These are phyloP conservation scores for Chaetoscypha palmicola DNA, from an alignment of 2,329 filamentous ascomycete species.

Conservation along the genomic window DNA sequence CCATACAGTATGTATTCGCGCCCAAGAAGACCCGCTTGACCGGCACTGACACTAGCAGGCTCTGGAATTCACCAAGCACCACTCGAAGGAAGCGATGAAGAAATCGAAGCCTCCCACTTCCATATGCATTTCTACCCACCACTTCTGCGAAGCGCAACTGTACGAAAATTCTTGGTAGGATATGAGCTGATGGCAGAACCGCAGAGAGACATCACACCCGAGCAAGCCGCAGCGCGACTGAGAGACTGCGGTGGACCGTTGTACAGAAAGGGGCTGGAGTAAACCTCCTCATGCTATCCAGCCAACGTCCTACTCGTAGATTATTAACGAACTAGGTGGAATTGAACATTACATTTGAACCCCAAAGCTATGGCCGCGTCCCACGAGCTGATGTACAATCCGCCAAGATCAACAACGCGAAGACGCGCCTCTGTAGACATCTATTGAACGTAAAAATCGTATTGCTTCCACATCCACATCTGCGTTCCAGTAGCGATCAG, in stretches of 20 bases:
- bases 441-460: slow-evolving; percentile 56
- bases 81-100: slow-evolving; percentile 70
- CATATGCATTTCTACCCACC: slow-evolving; percentile 99
- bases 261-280: slow-evolving; percentile 56
- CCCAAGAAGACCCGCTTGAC: background rate
- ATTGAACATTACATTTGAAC: too few species aligned
- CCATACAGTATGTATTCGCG: slow-evolving; percentile 65
- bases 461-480: slow-evolving; percentile 60
- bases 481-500: slow-evolving; percentile 41
- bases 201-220: slow-evolving; percentile 96
- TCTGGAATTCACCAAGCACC: slow-evolving; percentile 96
- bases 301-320: too few species aligned
- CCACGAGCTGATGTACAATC: too few species aligned
- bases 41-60: slow-evolving; percentile 37
- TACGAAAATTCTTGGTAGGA: slow-evolving; percentile 92
- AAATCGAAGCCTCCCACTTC: slow-evolving; percentile 81
- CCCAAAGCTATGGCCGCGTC: too few species aligned
- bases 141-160: slow-evolving; percentile 81
- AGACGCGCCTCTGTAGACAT: too few species aligned
- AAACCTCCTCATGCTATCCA: too few species aligned
- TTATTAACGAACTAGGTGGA: too few species aligned
- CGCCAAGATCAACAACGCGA: too few species aligned
- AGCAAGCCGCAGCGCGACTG: slow-evolving; percentile 79
- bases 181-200: slow-evolving; percentile 96
- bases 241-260: slow-evolving; percentile 70